Evolutionary conservation across 2,329 filamentous ascomycete species (phyloP).

Genomic region (Magnaporthiopsis incrustans): DNA sequence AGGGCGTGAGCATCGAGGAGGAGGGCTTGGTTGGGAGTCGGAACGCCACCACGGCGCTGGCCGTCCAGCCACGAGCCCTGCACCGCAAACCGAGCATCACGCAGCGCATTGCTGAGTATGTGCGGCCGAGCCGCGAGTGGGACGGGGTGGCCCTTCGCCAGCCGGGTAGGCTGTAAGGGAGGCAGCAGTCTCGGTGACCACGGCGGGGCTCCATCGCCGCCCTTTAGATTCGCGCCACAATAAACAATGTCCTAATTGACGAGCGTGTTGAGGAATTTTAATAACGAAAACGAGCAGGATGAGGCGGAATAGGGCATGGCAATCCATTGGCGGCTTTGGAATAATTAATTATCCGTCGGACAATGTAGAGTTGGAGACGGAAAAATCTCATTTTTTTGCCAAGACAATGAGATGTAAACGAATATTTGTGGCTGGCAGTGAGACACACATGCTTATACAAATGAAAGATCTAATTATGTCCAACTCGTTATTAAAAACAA

Average conservation of each 20-base stretch:
- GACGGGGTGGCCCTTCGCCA: not conserved
- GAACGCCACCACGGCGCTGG: not conserved
- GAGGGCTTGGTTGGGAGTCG: not conserved
- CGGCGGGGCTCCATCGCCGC: not conserved
- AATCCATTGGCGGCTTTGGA: not conserved
- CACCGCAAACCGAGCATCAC: conserved; percentile 24
- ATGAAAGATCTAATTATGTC: no score
- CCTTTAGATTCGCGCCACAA: not conserved
- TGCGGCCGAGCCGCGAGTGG: conserved; percentile 16
- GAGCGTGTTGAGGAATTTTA: not conserved
- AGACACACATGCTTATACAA: no score
- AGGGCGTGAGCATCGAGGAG: not conserved
- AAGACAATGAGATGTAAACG: no score
- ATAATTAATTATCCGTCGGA: no score
- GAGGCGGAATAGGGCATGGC: not conserved
- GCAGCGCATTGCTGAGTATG: conserved; percentile 41
- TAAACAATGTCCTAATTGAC: not conserved
- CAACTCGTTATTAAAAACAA: no score
- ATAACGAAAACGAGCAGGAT: not conserved
- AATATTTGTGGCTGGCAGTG: no score
- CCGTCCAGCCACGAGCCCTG: conserved; percentile 10
- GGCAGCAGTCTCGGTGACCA: not conserved
- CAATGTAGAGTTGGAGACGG: no score
- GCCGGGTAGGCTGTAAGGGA: not conserved
- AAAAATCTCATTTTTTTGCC: no score